Conservation (phyloP, 2,329 filamentous ascomycete genomes). For the Lasiodiplodia gonubiensis region DNA sequence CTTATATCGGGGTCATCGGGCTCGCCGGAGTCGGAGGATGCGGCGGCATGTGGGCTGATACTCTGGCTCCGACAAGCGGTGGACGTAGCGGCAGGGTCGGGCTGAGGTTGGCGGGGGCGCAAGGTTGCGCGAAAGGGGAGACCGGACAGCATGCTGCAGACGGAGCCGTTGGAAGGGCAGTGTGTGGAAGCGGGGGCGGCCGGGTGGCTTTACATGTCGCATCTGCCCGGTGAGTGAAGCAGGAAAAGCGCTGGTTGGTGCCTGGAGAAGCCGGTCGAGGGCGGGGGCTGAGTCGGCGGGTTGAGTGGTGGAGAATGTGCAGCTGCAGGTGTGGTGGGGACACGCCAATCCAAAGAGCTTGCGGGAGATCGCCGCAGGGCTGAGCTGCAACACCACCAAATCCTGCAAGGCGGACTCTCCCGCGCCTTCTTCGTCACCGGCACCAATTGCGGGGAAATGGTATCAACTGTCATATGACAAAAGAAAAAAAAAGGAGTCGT, state of each 20-base stretch:
- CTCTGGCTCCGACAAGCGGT: constrained; percentile 18
- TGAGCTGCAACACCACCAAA: neutral
- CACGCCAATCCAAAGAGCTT: neutral
- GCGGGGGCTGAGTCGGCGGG: constrained; percentile 9
- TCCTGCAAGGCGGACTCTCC: neutral
- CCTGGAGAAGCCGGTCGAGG: neutral
- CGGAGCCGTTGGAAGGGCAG: neutral
- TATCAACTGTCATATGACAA: neutral
- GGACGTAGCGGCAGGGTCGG: neutral
- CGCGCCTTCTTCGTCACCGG: neutral
- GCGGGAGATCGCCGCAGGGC: constrained; percentile 21
- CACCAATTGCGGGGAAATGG: neutral
- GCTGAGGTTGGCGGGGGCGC: constrained; percentile 5
- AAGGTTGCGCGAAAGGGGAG: constrained; percentile 23
- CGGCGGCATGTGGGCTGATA: neutral
- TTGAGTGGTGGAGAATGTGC: constrained; percentile 5
- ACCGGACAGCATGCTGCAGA: constrained; percentile 22
- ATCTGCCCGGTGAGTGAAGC: constrained; percentile 1
- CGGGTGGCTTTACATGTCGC: constrained; percentile 26
- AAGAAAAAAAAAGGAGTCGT: neutral
- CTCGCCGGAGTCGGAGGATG: constrained; percentile 15
- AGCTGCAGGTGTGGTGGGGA: constrained; percentile 12
- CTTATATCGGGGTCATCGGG: constrained; percentile 66
- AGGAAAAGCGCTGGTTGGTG: constrained; percentile 11
- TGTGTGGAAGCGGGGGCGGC: constrained; percentile 10